Base-by-base conservation (phyloP, 1,284 basidiomycete species). In the Vanrija sp. region DNA sequence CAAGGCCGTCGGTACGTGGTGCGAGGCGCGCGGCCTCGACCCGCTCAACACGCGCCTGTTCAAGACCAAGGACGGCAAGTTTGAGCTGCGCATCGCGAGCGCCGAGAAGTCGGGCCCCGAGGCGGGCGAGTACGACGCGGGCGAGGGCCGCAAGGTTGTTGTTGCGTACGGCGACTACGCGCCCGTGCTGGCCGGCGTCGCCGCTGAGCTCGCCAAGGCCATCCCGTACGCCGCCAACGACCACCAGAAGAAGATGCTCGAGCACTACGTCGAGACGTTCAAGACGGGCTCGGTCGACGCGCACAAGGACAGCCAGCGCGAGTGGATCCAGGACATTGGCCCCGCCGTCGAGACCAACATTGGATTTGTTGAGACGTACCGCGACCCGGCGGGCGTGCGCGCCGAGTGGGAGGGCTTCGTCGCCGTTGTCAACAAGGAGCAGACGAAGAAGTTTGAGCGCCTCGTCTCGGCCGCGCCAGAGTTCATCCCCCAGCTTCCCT, bases 341-440 rank as follows among this genome's bases (percentile, higher is more conserved):
- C 89, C 89, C 10, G 84, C 86, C n/a, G 89, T 93, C 12, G 89
- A 59, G 52, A 41, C 54, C 39, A 53, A 61, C 53, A 55, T 62
- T 31, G 89, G 89, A 22, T 78, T 77, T 57, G 69, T 79, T 35
- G 84, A 85, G 72, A 63, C 57, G 25, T 55, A 57, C 50, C 51
- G 49, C 24, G 89, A 92, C 67, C 89, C 89, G 7, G 67, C 64
- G 12, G 73, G 73, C 1, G 64, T 65, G 2, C 61, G 73, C 6
- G 88, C 88, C 0, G 89, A 91, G 70, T 91, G 88, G 87, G 88
- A 91, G 82, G 88, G 88, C 35, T 92, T 92, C 71, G 88, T 88
- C 25, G 88, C 89, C 6, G 85, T 90, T 60, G 89, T 92, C 46
- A 83, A 91, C 78, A 91, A 91, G 75, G 77, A 82, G 56, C 79